phyloP scores from a whole-genome alignment of 805 yeast species.

The Candida taoyuanica region DNA sequence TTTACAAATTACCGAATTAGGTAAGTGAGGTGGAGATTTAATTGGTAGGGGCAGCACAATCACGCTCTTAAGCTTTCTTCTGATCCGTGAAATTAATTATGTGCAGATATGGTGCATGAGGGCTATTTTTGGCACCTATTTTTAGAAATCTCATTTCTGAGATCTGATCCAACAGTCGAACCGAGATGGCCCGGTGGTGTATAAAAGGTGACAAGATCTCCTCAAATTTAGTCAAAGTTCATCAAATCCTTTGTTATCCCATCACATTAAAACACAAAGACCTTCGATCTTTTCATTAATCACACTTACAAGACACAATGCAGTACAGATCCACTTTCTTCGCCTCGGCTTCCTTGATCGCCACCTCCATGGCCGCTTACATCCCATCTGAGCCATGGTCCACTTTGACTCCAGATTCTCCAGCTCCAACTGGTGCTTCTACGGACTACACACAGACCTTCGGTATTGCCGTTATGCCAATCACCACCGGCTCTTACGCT shows the following conservation, averaged over 20 bases:
- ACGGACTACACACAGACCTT: constrained; percentile 36
- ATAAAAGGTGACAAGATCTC: constrained; percentile 6
- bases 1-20: constrained; percentile 8
- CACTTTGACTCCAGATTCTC: constrained; percentile 38
- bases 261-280: no score
- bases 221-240: no score
- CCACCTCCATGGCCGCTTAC: constrained; percentile 52
- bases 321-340: constrained; percentile 38
- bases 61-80: no score
- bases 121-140: constrained; percentile 9
- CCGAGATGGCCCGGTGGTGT: background rate
- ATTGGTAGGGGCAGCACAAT: constrained; percentile 1
- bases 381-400: constrained; percentile 55
- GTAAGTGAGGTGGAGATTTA: background rate
- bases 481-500: constrained; percentile 28
- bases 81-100: constrained; percentile 2
- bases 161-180: constrained; percentile 1
- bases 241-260: no score
- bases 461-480: constrained; percentile 41
- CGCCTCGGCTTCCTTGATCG: constrained; percentile 42
- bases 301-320: constrained; percentile 28
- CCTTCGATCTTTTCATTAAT: no score
- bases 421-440: constrained; percentile 34
- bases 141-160: constrained; percentile 4
- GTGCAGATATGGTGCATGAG: constrained; percentile 1